Evolutionary conservation across 768 basidiomycete genomes (phyloP), one percentile per base, ranked within the genome.

Genomic region (Psilocybe azurescens): DNA sequence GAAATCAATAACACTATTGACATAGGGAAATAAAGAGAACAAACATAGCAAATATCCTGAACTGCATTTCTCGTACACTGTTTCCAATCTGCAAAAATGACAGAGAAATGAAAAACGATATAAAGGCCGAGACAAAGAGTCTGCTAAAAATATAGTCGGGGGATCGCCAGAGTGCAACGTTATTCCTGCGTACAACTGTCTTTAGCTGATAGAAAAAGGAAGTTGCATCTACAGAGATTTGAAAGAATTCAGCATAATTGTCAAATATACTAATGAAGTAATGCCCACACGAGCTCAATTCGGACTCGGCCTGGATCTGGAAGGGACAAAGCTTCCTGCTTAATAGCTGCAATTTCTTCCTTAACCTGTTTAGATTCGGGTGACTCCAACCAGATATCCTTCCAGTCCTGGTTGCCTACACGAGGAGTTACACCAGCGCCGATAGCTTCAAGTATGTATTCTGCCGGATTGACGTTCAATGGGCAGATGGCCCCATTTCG

Each of bases 121-220:
- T 84, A 72, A 88, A 87, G 3, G 83, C 79, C 65, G 91, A 89
- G 14, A 90, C 85, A 73, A 93, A 93, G 29, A 94, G 77, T 20
- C 94, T 86, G 55, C 86, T 93, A 78, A 89, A 95, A 53, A 93
- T 86, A 72, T 95, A 96, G 65, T 94, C 88, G 3, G 93, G 91
- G 9, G 89, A 91, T 57, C 94, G 81, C 90, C 91, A 95, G 10
- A 95, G 77, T 2, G 91, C 87, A 5, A 79, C 67, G 68, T 87
- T 87, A 70, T 91, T 90, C 46, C 94, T 82, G 24, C 77, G 66
- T 16, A 87, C 80, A 61, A 95, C 92, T 13, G 81, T 79, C 64
- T 80, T 79, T 63, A 95, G 78, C 73, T 97, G 94, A 71, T 88
- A 89, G 54, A 81, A 73, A 77, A 93, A 89, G 0, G 89, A 80